Evolutionary conservation across 306 rosid genomes (phyloP).

Genomic region (Mimosa bimucronata): DNA sequence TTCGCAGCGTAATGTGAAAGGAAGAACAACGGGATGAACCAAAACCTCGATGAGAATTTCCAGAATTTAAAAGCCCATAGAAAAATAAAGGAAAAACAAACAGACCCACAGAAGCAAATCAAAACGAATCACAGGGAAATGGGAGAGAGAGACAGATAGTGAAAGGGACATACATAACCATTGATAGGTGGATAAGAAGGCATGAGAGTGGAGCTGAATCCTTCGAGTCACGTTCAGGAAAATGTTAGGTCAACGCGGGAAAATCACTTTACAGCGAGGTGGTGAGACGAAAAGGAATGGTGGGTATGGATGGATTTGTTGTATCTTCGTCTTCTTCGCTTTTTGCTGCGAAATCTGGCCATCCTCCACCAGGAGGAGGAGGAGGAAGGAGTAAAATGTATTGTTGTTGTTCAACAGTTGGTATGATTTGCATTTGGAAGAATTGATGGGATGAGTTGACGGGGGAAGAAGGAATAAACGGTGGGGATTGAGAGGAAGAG

Average conservation of each 20-base stretch:
- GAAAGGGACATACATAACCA: conserved; percentile 35
- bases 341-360: conserved; percentile 22
- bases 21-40: conserved; percentile 38
- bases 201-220: conserved; percentile 53
- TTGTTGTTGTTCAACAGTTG: conserved; percentile 33
- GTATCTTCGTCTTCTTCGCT: neutral
- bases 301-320: neutral
- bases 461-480: conserved; percentile 39
- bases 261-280: conserved; percentile 55
- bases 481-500: conserved; percentile 43
- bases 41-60: conserved; percentile 11
- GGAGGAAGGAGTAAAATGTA: too few species aligned
- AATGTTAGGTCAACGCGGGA: conserved; percentile 55
- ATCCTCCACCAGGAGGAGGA: conserved; percentile 35
- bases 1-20: conserved; percentile 33
- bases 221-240: conserved; percentile 45
- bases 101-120: conserved; percentile 52
- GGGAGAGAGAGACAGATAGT: conserved; percentile 39
- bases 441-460: conserved; percentile 39
- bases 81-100: conserved; percentile 31
- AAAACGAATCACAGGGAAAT: conserved; percentile 41
- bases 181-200: conserved; percentile 40
- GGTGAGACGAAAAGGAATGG: conserved; percentile 16
- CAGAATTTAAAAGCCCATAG: conserved; percentile 10
- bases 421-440: conserved; percentile 36